Evolutionary conservation across 164 flowering plant species (phyloP).

Genomic region (Kalanchoe fedtschenkoi): DNA sequence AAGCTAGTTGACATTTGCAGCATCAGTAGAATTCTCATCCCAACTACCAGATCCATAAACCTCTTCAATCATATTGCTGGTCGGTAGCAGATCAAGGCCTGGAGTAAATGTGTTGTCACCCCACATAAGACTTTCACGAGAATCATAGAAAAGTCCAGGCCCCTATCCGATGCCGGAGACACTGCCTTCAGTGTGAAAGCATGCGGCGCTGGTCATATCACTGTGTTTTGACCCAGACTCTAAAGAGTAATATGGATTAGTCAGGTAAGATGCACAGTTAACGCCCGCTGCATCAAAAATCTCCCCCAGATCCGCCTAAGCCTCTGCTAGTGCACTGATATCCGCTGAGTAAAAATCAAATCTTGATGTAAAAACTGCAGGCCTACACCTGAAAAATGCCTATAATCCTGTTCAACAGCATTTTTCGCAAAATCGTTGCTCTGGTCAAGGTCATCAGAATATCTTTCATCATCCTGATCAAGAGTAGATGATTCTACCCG

Average conservation of each 20-base stretch:
- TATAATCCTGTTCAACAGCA: neutral
- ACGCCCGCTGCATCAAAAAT: neutral
- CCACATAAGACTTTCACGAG: neutral
- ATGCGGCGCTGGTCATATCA: neutral
- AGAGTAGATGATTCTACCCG: neutral
- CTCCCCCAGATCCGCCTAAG: neutral
- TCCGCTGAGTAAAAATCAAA: neutral
- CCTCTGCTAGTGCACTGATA: neutral
- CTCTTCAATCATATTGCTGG: conserved; percentile 22
- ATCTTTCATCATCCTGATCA: conserved; percentile 1
- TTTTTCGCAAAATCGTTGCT: neutral
- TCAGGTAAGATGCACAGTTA: neutral
- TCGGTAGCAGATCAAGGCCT: conserved; percentile 10
- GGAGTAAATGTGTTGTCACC: neutral
- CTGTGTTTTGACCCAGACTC: neutral
- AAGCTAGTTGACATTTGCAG: conserved; percentile 8
- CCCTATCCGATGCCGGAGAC: neutral
- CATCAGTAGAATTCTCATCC: conserved; percentile 9
- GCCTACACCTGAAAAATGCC: neutral
- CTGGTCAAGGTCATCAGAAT: conserved; percentile 5
- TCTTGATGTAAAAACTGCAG: neutral
- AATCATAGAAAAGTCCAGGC: neutral
- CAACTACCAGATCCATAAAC: conserved; percentile 14
- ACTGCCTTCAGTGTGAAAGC: neutral
- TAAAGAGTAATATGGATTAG: neutral